These are phyloP conservation scores for Trifolium subterraneum DNA, from an alignment of 306 rosid species.

Conservation along the genomic window DNA sequence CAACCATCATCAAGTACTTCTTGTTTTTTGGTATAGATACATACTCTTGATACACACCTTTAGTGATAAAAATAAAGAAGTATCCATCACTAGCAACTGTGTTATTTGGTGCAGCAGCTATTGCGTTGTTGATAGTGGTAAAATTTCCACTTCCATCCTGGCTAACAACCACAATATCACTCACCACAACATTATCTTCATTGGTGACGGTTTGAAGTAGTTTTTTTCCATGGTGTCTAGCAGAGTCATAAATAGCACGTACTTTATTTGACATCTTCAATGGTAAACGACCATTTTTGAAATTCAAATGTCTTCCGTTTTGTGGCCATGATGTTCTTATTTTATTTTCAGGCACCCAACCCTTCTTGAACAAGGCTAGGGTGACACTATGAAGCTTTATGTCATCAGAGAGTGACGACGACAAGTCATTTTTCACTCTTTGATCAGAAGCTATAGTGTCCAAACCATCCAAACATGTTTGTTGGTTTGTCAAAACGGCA, in stretches of 20 bases:
- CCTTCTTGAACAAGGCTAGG: slow-evolving; percentile 58
- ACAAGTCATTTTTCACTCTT: slow-evolving; percentile 48
- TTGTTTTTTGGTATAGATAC: slow-evolving; percentile 69
- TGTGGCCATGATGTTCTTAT: slow-evolving; percentile 48
- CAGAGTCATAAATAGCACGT: slow-evolving; percentile 56
- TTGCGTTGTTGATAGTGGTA: slow-evolving; percentile 65
- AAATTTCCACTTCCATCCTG: slow-evolving; percentile 74
- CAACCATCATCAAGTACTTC: slow-evolving; percentile 71
- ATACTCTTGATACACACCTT: slow-evolving; percentile 78
- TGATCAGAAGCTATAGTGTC: slow-evolving; percentile 52
- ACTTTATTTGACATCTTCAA: slow-evolving; percentile 58
- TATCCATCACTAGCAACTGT: slow-evolving; percentile 51
- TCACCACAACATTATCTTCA: slow-evolving; percentile 50
- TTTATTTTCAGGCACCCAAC: slow-evolving; percentile 68
- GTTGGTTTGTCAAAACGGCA: slow-evolving; percentile 73
- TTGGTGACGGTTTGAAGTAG: slow-evolving; percentile 25
- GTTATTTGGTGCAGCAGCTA: slow-evolving; percentile 74
- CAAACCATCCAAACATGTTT: slow-evolving; percentile 79
- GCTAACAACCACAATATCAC: slow-evolving; percentile 61
- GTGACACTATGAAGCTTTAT: slow-evolving; percentile 71
- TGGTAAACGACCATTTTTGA: slow-evolving; percentile 60
- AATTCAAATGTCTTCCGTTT: slow-evolving; percentile 43
- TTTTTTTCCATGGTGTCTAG: slow-evolving; percentile 55
- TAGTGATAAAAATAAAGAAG: slow-evolving; percentile 57
- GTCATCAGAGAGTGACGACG: slow-evolving; percentile 52